phyloP scores from a whole-genome alignment of 352 stramenopile genomes.

The Globisporangium paroecandrum region DNA sequence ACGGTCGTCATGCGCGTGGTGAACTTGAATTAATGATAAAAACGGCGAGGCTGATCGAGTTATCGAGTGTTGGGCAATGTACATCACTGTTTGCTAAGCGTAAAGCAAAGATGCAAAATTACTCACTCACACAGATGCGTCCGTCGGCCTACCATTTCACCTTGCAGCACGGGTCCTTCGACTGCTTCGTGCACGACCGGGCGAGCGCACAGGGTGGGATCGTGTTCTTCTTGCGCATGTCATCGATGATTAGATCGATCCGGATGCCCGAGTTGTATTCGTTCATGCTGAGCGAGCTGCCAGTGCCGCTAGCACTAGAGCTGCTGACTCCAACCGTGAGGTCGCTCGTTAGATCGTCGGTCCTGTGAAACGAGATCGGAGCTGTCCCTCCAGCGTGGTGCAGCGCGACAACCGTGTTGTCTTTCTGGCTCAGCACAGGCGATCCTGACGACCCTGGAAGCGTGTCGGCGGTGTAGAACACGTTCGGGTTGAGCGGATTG shows the following conservation, averaged over 20 bases:
- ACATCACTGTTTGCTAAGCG: not conserved
- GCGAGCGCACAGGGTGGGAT: slow-evolving; percentile 27
- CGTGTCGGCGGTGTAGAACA: slow-evolving; percentile 71
- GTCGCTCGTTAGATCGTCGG: not conserved
- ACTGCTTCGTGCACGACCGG: not conserved
- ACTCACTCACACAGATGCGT: not conserved
- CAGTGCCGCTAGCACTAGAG: not conserved
- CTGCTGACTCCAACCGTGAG: not conserved
- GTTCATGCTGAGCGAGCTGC: slow-evolving; percentile 9
- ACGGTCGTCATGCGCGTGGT: too few relatives aligned
- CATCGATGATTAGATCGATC: slow-evolving; percentile 34
- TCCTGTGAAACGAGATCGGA: not conserved
- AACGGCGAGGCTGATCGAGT: too few relatives aligned
- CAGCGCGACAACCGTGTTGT: slow-evolving; percentile 65
- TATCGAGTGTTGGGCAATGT: not conserved
- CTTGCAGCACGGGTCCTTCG: slow-evolving; percentile 10
- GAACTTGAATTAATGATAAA: too few relatives aligned
- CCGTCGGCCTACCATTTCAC: slow-evolving; percentile 3
- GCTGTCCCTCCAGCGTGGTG: slow-evolving; percentile 45
- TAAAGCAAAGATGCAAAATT: too few relatives aligned
- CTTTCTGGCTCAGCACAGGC: slow-evolving; percentile 48
- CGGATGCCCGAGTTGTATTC: slow-evolving; percentile 35
- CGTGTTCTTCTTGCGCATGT: slow-evolving; percentile 19
- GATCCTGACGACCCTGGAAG: slow-evolving; percentile 62
- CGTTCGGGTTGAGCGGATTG: slow-evolving; percentile 23